Percentiles rank a stretch among this genome's conserved stretches.
These are phyloP conservation scores for Poa annua DNA, from an alignment of 176 grass and related monocot genomes.

Conservation along the genomic window DNA sequence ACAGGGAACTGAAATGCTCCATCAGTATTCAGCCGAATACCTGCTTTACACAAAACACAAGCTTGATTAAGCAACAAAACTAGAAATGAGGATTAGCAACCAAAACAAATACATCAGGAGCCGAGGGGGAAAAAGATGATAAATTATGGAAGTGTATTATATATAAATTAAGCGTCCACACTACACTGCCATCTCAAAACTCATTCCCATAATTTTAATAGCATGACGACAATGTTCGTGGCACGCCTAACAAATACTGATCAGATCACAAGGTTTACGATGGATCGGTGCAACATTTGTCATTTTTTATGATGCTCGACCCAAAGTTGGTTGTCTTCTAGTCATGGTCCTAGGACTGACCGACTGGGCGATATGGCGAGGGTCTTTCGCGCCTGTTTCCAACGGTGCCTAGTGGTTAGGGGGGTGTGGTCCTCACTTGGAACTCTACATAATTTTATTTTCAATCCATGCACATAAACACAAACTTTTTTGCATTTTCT, in stretches of 20 bases:
- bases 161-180: neutral
- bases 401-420: too few species aligned
- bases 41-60: neutral
- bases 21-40: neutral
- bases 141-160: neutral
- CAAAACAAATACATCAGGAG: neutral
- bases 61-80: neutral
- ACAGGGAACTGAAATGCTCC: constrained; percentile 17
- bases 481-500: neutral
- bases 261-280: neutral
- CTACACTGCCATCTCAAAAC: neutral
- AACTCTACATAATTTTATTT: too few species aligned
- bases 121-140: neutral
- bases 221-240: neutral
- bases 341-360: too few species aligned
- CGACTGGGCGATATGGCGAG: too few species aligned
- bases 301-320: too few species aligned
- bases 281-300: neutral
- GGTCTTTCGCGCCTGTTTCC: too few species aligned
- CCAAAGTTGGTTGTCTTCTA: too few species aligned
- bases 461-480: neutral
- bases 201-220: neutral
- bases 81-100: neutral
- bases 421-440: too few species aligned
- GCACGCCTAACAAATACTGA: neutral